A percentile compares a stretch with the other conserved stretches of the same genome.
phyloP scores from a whole-genome alignment of 2,329 filamentous ascomycete genomes.

The Corinectria fuckeliana region DNA sequence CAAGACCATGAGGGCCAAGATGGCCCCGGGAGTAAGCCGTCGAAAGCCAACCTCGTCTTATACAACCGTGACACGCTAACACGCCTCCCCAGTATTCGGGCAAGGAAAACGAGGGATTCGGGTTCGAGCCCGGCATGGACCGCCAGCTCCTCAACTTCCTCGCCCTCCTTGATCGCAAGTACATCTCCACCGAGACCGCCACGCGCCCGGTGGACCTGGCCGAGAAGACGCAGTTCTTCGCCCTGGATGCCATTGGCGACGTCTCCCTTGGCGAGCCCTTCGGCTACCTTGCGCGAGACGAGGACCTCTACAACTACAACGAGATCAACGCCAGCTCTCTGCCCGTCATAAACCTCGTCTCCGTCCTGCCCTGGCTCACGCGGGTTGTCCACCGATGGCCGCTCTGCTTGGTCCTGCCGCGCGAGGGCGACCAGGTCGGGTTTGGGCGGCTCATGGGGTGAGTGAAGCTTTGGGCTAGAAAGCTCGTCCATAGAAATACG shows the following conservation, averaged over 20 bases:
- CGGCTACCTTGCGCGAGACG: slow-evolving; percentile 56
- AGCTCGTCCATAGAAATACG: not conserved
- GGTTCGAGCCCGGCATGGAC: slow-evolving; percentile 50
- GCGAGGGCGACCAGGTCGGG: slow-evolving; percentile 46
- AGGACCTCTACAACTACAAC: slow-evolving; percentile 55
- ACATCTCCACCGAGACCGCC: slow-evolving; percentile 46
- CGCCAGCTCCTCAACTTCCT: slow-evolving; percentile 49
- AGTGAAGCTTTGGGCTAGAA: slow-evolving; percentile 9
- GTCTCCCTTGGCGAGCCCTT: slow-evolving; percentile 60
- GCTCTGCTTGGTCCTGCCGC: slow-evolving; percentile 43
- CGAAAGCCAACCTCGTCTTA: not conserved
- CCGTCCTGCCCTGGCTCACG: slow-evolving; percentile 47
- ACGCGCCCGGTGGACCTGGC: slow-evolving; percentile 55
- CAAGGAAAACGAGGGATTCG: slow-evolving; percentile 54
- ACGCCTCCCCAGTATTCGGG: slow-evolving; percentile 52
- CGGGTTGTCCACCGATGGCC: slow-evolving; percentile 46
- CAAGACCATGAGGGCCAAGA: slow-evolving; percentile 50
- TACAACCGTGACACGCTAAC: too few relatives aligned
- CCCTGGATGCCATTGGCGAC: slow-evolving; percentile 60
- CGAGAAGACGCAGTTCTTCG: slow-evolving; percentile 58
- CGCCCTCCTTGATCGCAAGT: slow-evolving; percentile 54
- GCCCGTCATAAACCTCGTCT: slow-evolving; percentile 46
- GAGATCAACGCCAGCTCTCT: slow-evolving; percentile 51
- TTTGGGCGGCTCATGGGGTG: slow-evolving; percentile 50
- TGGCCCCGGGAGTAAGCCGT: slow-evolving; percentile 50